Evolutionary conservation across 202 grass and related monocot genomes (phyloP), one percentile per base, ranked within the genome.

Genomic region (Elaeis oleifera): DNA sequence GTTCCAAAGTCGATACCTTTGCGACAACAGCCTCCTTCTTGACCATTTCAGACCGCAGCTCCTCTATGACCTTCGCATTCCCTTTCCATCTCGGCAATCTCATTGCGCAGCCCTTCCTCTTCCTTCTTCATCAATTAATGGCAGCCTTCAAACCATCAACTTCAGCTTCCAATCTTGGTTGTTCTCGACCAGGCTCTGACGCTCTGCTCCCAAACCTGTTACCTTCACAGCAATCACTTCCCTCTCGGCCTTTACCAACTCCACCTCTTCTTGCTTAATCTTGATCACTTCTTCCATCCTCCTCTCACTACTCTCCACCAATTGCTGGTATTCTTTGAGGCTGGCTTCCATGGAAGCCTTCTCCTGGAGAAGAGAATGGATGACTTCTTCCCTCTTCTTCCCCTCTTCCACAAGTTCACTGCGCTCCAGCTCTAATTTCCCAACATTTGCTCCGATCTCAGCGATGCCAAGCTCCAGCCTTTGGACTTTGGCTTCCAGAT

Each of bases 111-210:
- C 36, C 36, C 36, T 44, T 44, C 36, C 11, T 44, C 36, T 44
- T 44, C 36, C 36, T 44, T 44, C 36, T 44, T 44, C 9, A 44
- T 13, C 36, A 44, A 44, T 13, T 14, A 13, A 44, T 44, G 36
- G 9, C 36, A 44, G 8, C 36, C 8, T 44, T 44, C 8, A 13
- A 44, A 44, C 36, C 8, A 44, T 13, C 11, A 59, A 81, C 18
- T 31, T 83, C 68, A 74, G 52, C 26, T 49, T 78, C 64, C 68
- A 80, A 60, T 16, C 74, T 57, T 21, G 23, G 32, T 61, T 75
- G 53, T 69, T 68, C 11, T 71, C 50, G 20, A 75, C 24, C n/a
- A 71, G 16, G n/a, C 54, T 0, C 18, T 16, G 2, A 64, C 1
- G 11, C 36, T 44, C 36, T 44, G 9, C 36, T 44, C 11, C 36